These are phyloP conservation scores for Pinus tabuliformis DNA, from an alignment of 75 land plant genomes.

Conservation along the genomic window DNA sequence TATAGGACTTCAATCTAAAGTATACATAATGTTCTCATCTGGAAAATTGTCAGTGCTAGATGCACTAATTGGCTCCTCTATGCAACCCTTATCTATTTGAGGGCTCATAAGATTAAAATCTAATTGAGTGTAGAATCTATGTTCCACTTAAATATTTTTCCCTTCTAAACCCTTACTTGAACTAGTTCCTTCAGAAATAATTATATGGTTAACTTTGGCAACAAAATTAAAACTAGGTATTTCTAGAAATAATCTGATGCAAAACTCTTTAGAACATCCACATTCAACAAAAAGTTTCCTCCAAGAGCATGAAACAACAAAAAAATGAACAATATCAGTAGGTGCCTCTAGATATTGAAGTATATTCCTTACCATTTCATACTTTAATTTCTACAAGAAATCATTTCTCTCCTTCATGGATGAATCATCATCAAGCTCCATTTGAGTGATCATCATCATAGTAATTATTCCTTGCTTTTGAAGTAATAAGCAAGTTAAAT, in stretches of 20 bases:
- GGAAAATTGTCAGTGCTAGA: slow-evolving; percentile 90
- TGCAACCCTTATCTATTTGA: slow-evolving; percentile 18
- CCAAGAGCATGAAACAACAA: too few relatives aligned
- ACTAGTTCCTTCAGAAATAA: not conserved
- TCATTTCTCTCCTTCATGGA: too few relatives aligned
- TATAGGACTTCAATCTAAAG: slow-evolving; percentile 45
- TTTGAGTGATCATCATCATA: too few relatives aligned
- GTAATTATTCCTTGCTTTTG: too few relatives aligned
- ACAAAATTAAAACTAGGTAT: slow-evolving; percentile 6
- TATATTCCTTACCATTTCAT: too few relatives aligned
- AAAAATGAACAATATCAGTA: too few relatives aligned
- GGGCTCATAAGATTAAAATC: slow-evolving; percentile 19
- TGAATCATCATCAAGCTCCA: too few relatives aligned
- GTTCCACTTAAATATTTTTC: slow-evolving; percentile 23
- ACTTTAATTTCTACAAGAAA: too few relatives aligned
- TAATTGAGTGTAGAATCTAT: slow-evolving; percentile 20
- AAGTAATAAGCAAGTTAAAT: too few relatives aligned
- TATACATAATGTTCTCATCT: slow-evolving; percentile 66
- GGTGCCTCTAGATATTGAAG: too few relatives aligned
- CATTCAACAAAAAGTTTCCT: slow-evolving; percentile 20
- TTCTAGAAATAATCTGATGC: slow-evolving; percentile 41
- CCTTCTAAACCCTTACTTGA: slow-evolving; percentile 20
- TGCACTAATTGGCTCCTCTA: slow-evolving; percentile 52
- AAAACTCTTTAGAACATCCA: slow-evolving; percentile 40
- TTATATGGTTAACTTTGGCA: slow-evolving; percentile 6